Evolutionary conservation across 352 stramenopile genomes (phyloP), one percentile per base, ranked within the genome.

Genomic region (Paralagenidium karlingii): DNA sequence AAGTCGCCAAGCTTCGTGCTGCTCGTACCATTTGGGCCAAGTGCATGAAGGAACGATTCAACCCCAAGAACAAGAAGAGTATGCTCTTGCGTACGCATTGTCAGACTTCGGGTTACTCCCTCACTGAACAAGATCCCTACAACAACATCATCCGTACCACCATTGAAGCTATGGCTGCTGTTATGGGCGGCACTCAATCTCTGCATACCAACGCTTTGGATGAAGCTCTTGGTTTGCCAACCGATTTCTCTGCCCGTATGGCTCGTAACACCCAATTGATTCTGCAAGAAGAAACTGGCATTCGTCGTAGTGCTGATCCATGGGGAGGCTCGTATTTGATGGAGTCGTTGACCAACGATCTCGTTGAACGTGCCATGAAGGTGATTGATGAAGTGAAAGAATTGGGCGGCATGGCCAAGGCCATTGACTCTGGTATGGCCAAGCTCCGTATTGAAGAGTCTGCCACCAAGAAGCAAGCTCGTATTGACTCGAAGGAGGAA

Each of bases 101-200:
- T 51, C 94, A 98, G 65, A 98, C 93, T 7, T 96, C 81, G 28
- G 91, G 92, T 19, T 98, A 97, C 54, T 96, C 86, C 42, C 58
- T 98, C 19, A 98, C 93, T 3, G 94, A 98, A 51, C 89, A 97
- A 49, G 93, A 99, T 51, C 94, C 94, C 42, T 95, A 97, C 61
- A 99, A 99, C 54, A 99, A 99, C 50, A 83, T 98, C 34, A 93
- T 98, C 49, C 80, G 94, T 42, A 99, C 94, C 16, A 97, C 94
- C 1, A 82, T 98, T 24, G 94, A 98, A 64, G 94, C 93, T 19
- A 82, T 82, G 68, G 64, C 63, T 26, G 55, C 63, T 24, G 63
- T 81, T 22, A 81, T 81, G 67, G 63, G 94, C 45, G 94, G 94
- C 25, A 98, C 94, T 4, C 94, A 99, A 66, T 96, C 80, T 63